These are phyloP conservation scores for Triticum urartu DNA, from an alignment of 176 grass and related monocot genomes.

Conservation along the genomic window DNA sequence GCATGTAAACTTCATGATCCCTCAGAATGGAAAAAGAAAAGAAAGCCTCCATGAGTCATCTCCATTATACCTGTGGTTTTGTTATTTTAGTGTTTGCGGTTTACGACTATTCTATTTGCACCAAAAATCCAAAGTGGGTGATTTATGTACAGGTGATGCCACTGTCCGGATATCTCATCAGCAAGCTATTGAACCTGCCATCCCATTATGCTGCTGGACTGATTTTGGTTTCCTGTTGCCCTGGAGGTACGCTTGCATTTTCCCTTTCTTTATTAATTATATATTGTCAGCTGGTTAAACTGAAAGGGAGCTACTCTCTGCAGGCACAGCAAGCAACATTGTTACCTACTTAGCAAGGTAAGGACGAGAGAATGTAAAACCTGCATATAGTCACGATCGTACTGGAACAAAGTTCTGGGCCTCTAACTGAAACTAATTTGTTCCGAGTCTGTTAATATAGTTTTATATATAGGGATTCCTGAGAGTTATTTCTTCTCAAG, in stretches of 20 bases:
- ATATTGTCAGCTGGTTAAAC: slow-evolving; percentile 24
- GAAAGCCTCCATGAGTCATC: neutral
- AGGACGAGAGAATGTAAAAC: slow-evolving; percentile 15
- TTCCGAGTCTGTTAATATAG: neutral
- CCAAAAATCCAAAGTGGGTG: neutral
- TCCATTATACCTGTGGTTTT: neutral
- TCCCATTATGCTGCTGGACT: slow-evolving; percentile 89
- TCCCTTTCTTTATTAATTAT: neutral
- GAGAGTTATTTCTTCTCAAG: neutral
- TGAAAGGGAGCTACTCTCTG: slow-evolving; percentile 35
- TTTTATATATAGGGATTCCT: neutral
- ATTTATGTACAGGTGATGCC: slow-evolving; percentile 84
- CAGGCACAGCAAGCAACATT: slow-evolving; percentile 94
- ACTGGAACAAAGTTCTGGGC: neutral
- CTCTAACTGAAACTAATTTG: neutral
- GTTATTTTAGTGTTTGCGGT: neutral
- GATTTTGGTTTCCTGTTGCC: slow-evolving; percentile 80
- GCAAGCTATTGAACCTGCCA: slow-evolving; percentile 76
- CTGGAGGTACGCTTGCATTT: slow-evolving; percentile 54
- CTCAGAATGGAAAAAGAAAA: neutral
- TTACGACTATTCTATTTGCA: neutral
- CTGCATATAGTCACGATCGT: neutral
- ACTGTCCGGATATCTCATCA: slow-evolving; percentile 65
- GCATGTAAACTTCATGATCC: neutral
- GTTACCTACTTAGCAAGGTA: slow-evolving; percentile 95